Evolutionary conservation across 805 yeast species (phyloP).

Genomic region (Kluyveromyces aestuarii): DNA sequence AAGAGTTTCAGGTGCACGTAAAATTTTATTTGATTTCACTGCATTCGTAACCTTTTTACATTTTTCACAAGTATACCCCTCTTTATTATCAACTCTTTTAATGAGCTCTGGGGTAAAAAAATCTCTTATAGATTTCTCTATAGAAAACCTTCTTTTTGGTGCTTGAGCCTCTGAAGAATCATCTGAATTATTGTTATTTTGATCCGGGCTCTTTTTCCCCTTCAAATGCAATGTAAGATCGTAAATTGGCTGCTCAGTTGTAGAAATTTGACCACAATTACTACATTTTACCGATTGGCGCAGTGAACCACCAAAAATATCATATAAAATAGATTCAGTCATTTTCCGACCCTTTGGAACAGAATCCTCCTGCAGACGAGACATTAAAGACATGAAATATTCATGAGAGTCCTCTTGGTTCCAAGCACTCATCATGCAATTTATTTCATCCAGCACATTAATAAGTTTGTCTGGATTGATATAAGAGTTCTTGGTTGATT

Average conservation of each 20-base stretch:
- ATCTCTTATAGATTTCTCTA: conserved; percentile 67
- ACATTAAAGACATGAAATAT: conserved; percentile 85
- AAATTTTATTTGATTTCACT: conserved; percentile 61
- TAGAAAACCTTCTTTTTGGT: conserved; percentile 41
- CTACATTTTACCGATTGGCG: conserved; percentile 80
- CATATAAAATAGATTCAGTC: conserved; percentile 74
- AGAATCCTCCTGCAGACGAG: conserved; percentile 83
- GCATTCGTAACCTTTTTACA: conserved; percentile 77
- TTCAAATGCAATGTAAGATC: conserved; percentile 80
- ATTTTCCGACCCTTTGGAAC: conserved; percentile 86
- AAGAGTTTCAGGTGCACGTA: conserved; percentile 80
- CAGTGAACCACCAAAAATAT: conserved; percentile 86
- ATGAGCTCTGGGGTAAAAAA: conserved; percentile 79
- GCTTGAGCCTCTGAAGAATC: conserved; percentile 8
- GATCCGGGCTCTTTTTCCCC: conserved; percentile 27
- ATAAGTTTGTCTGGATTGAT: conserved; percentile 72
- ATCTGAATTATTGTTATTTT: background rate
- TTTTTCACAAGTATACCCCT: conserved; percentile 81
- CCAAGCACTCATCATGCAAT: conserved; percentile 96
- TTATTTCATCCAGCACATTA: conserved; percentile 66
- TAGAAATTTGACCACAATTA: conserved; percentile 71
- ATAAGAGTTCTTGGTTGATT: conserved; percentile 35
- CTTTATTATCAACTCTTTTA: conserved; percentile 53
- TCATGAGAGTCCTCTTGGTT: conserved; percentile 98
- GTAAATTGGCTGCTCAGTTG: conserved; percentile 87